Evolutionary conservation across 2,329 filamentous ascomycete species (phyloP).

Genomic region (Chaetomium olivaceum): DNA sequence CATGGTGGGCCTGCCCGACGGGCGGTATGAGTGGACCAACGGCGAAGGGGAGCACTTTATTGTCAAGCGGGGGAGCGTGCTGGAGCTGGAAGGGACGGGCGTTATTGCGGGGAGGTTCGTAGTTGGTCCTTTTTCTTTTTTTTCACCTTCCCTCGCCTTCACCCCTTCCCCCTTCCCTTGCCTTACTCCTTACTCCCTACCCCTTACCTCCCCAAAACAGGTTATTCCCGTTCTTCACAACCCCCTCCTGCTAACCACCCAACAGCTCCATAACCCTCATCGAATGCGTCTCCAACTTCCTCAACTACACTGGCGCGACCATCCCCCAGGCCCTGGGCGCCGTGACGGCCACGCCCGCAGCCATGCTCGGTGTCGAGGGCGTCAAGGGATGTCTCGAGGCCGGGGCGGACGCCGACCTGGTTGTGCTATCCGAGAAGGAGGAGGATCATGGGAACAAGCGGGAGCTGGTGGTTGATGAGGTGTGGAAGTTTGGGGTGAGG

Average conservation of each 20-base stretch:
- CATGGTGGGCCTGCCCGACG: slow-evolving; percentile 79
- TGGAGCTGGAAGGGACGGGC: slow-evolving; percentile 74
- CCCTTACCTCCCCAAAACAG: neutral
- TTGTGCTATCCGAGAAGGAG: slow-evolving; percentile 62
- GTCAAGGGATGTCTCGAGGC: slow-evolving; percentile 65
- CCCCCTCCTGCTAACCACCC: neutral
- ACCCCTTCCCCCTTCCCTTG: neutral
- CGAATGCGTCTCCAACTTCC: slow-evolving; percentile 80
- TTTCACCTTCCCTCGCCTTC: neutral
- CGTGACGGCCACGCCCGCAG: slow-evolving; percentile 75
- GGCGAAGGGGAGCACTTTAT: slow-evolving; percentile 59
- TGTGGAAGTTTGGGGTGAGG: slow-evolving; percentile 74
- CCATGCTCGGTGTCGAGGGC: slow-evolving; percentile 68
- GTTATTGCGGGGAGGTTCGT: slow-evolving; percentile 77
- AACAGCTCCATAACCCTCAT: slow-evolving; percentile 68
- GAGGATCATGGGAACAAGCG: slow-evolving; percentile 40
- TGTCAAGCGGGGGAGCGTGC: slow-evolving; percentile 68
- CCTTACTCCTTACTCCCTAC: neutral
- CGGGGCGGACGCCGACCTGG: slow-evolving; percentile 68
- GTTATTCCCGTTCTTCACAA: neutral
- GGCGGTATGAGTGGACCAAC: slow-evolving; percentile 84
- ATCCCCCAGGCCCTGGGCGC: slow-evolving; percentile 69
- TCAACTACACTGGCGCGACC: slow-evolving; percentile 69
- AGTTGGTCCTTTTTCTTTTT: neutral
- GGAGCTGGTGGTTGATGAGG: slow-evolving; percentile 65